Conservation (phyloP, 192 early-diverging fungal species). For the Spizellomyces punctatus region DNA sequence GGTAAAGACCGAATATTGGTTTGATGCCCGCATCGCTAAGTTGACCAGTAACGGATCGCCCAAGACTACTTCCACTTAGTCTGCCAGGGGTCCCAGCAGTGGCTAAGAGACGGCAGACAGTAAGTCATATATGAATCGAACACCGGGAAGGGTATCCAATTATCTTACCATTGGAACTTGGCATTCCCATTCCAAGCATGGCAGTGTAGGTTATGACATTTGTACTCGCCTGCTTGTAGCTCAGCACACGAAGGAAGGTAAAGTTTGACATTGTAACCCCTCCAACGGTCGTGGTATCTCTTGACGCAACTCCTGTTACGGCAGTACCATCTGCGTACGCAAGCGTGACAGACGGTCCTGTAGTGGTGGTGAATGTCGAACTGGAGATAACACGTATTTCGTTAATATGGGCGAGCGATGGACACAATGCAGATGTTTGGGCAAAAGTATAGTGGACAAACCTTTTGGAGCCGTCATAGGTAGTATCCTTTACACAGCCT, state of each 20-base stretch:
- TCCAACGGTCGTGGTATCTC: neutral
- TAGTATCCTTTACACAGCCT: neutral
- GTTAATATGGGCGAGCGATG: no score
- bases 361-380: neutral
- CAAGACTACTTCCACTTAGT: neutral
- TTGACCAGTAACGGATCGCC: neutral
- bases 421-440: no score
- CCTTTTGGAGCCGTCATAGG: neutral
- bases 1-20: neutral
- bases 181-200: conserved; percentile 1
- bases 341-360: neutral
- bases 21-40: neutral
- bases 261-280: neutral
- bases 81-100: neutral
- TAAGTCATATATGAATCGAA: neutral
- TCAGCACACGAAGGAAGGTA: neutral
- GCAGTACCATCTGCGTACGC: neutral
- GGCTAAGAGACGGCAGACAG: neutral
- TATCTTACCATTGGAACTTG: neutral
- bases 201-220: neutral
- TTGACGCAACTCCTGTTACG: neutral
- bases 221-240: neutral
- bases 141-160: neutral
- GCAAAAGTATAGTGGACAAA: neutral
- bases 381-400: neutral